Evolutionary conservation across 1,139 yeast species (phyloP).

Genomic region (Nakaseomyces sp.): DNA sequence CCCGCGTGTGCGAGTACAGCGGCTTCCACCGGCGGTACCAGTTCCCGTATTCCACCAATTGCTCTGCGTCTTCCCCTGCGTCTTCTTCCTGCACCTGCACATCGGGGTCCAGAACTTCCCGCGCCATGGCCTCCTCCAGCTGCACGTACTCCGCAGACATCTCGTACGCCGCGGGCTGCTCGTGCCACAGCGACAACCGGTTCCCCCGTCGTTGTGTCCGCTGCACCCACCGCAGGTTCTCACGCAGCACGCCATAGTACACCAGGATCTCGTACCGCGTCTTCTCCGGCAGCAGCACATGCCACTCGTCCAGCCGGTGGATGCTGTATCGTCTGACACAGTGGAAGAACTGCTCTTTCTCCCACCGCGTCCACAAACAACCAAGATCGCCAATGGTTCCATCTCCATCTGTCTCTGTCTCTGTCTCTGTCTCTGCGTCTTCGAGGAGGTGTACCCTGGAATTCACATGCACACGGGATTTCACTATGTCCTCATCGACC

Average conservation of each 20-base stretch:
- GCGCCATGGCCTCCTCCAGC: slow-evolving; percentile 15
- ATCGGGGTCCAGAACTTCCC: slow-evolving; percentile 1
- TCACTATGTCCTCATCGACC: slow-evolving; percentile 16
- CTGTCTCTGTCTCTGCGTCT: no score
- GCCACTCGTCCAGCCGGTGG: slow-evolving; percentile 29
- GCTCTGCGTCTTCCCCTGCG: slow-evolving; percentile 7
- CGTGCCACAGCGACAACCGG: slow-evolving; percentile 16
- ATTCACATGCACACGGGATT: slow-evolving; percentile 20
- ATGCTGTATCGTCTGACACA: slow-evolving; percentile 25
- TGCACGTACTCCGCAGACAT: slow-evolving; percentile 25
- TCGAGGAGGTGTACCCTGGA: slow-evolving; percentile 15
- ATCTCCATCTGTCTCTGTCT: no score
- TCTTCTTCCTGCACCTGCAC: not conserved
- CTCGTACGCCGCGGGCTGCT: slow-evolving; percentile 30
- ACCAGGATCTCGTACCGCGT: slow-evolving; percentile 24
- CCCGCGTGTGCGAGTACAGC: slow-evolving; percentile 19
- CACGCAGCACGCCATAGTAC: slow-evolving; percentile 22
- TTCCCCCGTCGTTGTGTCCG: slow-evolving; percentile 7
- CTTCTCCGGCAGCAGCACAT: slow-evolving; percentile 15
- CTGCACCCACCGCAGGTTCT: slow-evolving; percentile 4
- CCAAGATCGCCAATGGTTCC: no score
- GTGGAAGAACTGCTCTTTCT: slow-evolving; percentile 27
- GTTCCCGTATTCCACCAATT: slow-evolving; percentile 16
- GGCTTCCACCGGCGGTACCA: slow-evolving; percentile 27
- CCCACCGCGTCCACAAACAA: slow-evolving; percentile 22